A percentile compares a stretch with the other conserved stretches of the same genome.
phyloP scores from a whole-genome alignment of 306 rosid species.

The Quercus alba region DNA sequence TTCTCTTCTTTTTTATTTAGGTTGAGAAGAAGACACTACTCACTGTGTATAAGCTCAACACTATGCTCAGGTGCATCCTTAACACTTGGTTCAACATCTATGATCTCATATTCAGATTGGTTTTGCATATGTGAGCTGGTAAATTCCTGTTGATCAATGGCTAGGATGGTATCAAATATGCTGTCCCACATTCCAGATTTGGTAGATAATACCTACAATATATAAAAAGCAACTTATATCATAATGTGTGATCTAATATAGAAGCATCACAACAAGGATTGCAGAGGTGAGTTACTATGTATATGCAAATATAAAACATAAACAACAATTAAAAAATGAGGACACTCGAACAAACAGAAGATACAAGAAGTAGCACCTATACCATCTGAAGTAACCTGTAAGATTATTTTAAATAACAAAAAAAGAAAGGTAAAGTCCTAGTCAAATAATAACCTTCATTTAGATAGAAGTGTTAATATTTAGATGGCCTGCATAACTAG shows the following conservation, averaged over 20 bases:
- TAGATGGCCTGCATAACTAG: too few relatives aligned
- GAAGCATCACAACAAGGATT: neutral
- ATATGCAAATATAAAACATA: neutral
- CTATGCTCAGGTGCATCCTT: constrained; percentile 26
- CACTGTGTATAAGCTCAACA: constrained; percentile 38
- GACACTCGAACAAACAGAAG: neutral
- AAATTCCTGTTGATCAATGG: constrained; percentile 37
- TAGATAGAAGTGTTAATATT: neutral
- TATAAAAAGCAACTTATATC: neutral
- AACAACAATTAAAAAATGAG: neutral
- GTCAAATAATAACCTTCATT: neutral
- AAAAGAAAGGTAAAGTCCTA: too few relatives aligned
- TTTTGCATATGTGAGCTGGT: constrained; percentile 34
- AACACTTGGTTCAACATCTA: constrained; percentile 63
- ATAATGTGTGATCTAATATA: neutral
- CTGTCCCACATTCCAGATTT: constrained; percentile 83
- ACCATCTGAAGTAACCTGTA: neutral
- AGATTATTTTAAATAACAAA: too few relatives aligned
- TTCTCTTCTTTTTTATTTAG: too few relatives aligned
- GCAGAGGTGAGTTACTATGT: neutral
- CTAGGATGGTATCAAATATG: constrained; percentile 77
- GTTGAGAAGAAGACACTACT: constrained; percentile 25
- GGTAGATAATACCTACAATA: constrained; percentile 66
- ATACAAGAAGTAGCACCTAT: neutral
- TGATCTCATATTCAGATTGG: constrained; percentile 45